Evolutionary conservation across 78 protist genomes (phyloP).

Genomic region (Dictyostelium purpureum): DNA sequence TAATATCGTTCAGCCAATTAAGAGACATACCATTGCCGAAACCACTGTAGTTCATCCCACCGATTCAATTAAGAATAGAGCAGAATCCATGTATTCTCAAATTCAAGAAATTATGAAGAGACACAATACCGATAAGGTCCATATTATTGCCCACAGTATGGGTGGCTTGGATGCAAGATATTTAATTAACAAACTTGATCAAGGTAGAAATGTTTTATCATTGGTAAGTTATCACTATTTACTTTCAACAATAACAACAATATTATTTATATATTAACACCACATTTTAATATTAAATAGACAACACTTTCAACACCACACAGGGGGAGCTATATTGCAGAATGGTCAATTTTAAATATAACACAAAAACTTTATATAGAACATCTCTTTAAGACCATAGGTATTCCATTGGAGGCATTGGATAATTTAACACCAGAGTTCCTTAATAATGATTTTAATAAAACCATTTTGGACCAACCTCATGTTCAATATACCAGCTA

Average conservation of each 20-base stretch:
- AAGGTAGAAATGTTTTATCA: not conserved
- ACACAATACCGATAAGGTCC: slow-evolving; percentile 30
- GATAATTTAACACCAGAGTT: slow-evolving; percentile 37
- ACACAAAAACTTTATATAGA: slow-evolving; percentile 23
- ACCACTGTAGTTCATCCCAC: slow-evolving; percentile 58
- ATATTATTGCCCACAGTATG: slow-evolving; percentile 47
- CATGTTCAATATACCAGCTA: slow-evolving; percentile 25
- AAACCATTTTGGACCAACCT: not conserved
- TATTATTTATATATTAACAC: too few species aligned
- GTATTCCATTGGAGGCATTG: slow-evolving; percentile 34
- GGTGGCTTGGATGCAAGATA: slow-evolving; percentile 65
- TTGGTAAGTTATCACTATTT: not conserved
- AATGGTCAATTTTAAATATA: slow-evolving; percentile 27
- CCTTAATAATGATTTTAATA: slow-evolving; percentile 8
- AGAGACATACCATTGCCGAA: not conserved
- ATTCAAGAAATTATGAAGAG: not conserved
- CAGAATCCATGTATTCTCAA: not conserved
- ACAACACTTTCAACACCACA: slow-evolving; percentile 71
- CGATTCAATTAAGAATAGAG: slow-evolving; percentile 40
- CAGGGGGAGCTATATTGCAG: slow-evolving; percentile 56
- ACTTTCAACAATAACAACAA: not conserved
- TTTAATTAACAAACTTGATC: slow-evolving; percentile 10
- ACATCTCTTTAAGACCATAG: not conserved
- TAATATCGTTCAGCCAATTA: slow-evolving; percentile 15
- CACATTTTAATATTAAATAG: not conserved